Conservation (phyloP, 352 stramenopile genomes). For the Phytopythium mirpurense region DNA sequence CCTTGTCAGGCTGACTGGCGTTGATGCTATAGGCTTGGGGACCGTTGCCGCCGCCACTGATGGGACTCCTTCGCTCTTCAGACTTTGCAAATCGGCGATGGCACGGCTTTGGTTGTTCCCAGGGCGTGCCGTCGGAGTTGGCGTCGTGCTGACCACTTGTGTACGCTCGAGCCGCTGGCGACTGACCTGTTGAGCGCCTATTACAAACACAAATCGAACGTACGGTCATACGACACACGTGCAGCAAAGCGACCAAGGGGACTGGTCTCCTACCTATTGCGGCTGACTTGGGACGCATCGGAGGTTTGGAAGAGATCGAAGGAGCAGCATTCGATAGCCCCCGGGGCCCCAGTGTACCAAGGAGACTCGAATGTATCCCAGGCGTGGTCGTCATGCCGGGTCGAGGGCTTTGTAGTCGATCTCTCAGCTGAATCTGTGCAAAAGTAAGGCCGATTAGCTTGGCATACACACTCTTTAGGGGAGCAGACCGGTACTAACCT, state of each 20-base stretch:
- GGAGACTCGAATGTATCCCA: not conserved
- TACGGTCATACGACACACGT: not conserved
- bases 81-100: constrained; percentile 10
- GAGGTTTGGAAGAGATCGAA: constrained; percentile 15
- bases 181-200: constrained; percentile 28
- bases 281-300: constrained; percentile 36
- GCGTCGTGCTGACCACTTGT: constrained; percentile 6
- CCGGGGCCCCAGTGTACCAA: not conserved
- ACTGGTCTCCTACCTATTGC: constrained; percentile 6
- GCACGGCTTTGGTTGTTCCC: not conserved
- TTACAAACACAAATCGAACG: not conserved
- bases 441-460: not conserved
- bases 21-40: no score
- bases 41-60: not conserved
- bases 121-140: not conserved
- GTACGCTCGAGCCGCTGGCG: constrained; percentile 32
- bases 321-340: not conserved
- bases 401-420: constrained; percentile 38
- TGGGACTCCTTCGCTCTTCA: constrained; percentile 7
- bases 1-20: not conserved
- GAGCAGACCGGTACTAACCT: not conserved
- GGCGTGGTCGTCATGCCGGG: constrained; percentile 10
- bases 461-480: not conserved
- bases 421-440: constrained; percentile 29
- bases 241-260: not conserved